Evolutionary conservation across 1,284 basidiomycete species (phyloP).

Genomic region (Hymenochaete sp.): DNA sequence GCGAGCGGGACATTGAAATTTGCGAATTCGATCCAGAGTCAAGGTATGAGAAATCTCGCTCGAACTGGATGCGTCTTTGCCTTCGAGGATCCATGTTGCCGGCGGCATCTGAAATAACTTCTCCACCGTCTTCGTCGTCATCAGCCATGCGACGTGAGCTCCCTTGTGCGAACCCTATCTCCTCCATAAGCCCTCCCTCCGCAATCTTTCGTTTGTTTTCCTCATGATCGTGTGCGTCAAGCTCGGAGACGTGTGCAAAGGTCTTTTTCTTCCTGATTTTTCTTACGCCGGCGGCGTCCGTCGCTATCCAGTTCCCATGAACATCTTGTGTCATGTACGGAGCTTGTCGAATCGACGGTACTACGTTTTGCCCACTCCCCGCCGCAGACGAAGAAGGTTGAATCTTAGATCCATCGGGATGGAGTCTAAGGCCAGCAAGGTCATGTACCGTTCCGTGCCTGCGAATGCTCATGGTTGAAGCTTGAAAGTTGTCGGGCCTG

Average conservation of each 20-base stretch:
- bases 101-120: too few species aligned
- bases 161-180: conserved; percentile 17
- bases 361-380: neutral
- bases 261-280: conserved; percentile 20
- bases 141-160: neutral
- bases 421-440: conserved; percentile 47
- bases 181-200: conserved; percentile 19
- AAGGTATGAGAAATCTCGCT: neutral
- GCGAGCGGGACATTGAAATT: neutral
- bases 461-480: conserved; percentile 31
- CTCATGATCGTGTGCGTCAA: conserved; percentile 19
- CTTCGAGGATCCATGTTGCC: conserved; percentile 16
- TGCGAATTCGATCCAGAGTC: neutral
- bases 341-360: conserved; percentile 20
- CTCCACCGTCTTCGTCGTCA: conserved; percentile 13
- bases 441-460: conserved; percentile 52
- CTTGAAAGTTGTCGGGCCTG: neutral
- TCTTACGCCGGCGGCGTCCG: conserved; percentile 33
- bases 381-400: conserved; percentile 29
- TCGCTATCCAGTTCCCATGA: conserved; percentile 38
- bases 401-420: conserved; percentile 51
- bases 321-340: conserved; percentile 29
- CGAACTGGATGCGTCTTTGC: neutral
- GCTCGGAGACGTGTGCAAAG: too few species aligned
- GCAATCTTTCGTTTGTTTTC: conserved; percentile 24